Evolutionary conservation across 306 rosid genomes (phyloP), one percentile per base, ranked within the genome.

Genomic region (Gastrolobium villosum): DNA sequence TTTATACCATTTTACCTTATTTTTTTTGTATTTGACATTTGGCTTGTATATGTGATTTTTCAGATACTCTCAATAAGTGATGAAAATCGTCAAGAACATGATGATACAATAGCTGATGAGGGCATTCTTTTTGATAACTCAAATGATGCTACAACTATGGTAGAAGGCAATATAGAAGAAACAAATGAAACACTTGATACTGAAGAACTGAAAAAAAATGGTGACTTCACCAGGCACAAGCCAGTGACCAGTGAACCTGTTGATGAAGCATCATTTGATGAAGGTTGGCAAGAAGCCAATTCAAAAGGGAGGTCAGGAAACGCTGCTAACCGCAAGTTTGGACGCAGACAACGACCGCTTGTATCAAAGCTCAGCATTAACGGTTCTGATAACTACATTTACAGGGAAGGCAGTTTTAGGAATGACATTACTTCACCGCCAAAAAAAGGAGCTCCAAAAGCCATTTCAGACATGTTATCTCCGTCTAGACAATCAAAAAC

Each of bases 231-330:
- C 0, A 20, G 26, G 26, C 26, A 20, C 26, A 20, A 20, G 26
- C 76, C 60, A 56, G 72, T 65, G 74, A 74, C 78, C 53, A 83
- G 73, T 64, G 90, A 83, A 79, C 79, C 55, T 40, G 86, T 84
- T 68, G 90, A 84, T 59, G 94, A 87, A 84, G 85, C 87, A 32
- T 82, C 84, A 59, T 89, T 93, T 7, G 96, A 92, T 81, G 97
- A 89, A 77, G 97, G 97, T 54, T 95, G 99, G 99, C 98, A 95
- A 87, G 99, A 95, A 87, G 98, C 99, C 75, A 83, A 46, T 84
- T 70, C 98, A 52, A 95, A 91, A 79, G 97, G 94, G 55, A 70
- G 96, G 35, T 89, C 91, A 10, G 89, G 85, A 62, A 91, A 85
- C 69, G 78, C 83, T 34, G 46, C 87, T 37, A 85, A 84, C 35